Evolutionary conservation across 352 stramenopile genomes (phyloP).

Genomic region (Pythium graminicola): DNA sequence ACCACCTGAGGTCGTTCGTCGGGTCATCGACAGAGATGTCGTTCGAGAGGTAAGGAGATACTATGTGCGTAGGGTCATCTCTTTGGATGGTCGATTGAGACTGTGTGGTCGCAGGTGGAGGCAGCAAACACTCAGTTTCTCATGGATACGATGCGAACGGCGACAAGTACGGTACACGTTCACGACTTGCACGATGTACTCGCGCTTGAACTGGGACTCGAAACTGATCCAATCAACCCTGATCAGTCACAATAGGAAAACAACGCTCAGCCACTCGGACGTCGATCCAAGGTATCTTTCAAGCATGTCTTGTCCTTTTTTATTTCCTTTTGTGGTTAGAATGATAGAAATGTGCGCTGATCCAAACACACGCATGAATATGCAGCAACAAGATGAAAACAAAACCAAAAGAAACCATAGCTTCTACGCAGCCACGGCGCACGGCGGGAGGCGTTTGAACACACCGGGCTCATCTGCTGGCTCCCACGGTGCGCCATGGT

Average conservation of each 20-base stretch:
- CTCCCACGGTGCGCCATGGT: conserved; percentile 62
- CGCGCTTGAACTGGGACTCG: conserved; percentile 39
- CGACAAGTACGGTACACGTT: conserved; percentile 48
- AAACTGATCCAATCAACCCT: background rate
- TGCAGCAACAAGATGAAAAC: too few species aligned
- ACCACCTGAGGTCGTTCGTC: background rate
- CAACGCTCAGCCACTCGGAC: background rate
- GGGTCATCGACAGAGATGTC: conserved; percentile 34
- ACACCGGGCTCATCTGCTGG: conserved; percentile 60
- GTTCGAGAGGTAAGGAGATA: conserved; percentile 66
- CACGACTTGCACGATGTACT: conserved; percentile 64
- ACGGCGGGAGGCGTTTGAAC: conserved; percentile 55
- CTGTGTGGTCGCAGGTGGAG: conserved; percentile 41
- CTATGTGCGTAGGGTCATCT: too few species aligned
- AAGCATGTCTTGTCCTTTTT: too few species aligned
- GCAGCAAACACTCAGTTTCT: conserved; percentile 57
- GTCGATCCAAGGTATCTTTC: too few species aligned
- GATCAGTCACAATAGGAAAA: too few species aligned
- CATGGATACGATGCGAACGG: conserved; percentile 35
- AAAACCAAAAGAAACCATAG: too few species aligned
- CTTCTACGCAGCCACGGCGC: conserved; percentile 59
- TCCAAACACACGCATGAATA: too few species aligned
- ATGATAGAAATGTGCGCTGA: too few species aligned
- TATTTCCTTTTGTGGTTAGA: too few species aligned
- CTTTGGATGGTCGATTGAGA: conserved; percentile 2